phyloP scores from a whole-genome alignment of 2,329 filamentous ascomycete species.

The Diplocarpon mali region DNA sequence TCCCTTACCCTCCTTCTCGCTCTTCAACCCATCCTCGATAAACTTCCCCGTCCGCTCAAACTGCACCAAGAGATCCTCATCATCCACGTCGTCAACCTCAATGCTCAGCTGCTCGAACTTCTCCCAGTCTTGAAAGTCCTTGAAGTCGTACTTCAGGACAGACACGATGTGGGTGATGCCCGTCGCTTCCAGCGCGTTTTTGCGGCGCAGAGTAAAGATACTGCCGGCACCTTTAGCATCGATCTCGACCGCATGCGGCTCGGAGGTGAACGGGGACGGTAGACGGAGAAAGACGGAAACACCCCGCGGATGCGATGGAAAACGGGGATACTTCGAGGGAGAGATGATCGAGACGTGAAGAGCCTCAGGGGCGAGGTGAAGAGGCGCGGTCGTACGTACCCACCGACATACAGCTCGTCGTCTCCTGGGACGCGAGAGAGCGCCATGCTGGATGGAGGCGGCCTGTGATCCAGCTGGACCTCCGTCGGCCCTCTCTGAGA shows the following conservation, averaged over 20 bases:
- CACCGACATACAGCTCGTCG: conserved; percentile 66
- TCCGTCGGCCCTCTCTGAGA: no score
- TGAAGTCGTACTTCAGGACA: conserved; percentile 53
- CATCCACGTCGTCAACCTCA: conserved; percentile 82
- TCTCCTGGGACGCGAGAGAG: conserved; percentile 58
- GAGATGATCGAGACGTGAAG: no score
- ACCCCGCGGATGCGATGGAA: no score
- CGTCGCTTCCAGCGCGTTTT: conserved; percentile 55
- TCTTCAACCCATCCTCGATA: conserved; percentile 63
- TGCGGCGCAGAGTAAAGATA: conserved; percentile 66
- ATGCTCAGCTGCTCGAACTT: conserved; percentile 65
- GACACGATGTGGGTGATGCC: conserved; percentile 89
- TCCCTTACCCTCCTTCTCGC: conserved; percentile 37
- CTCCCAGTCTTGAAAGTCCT: conserved; percentile 43
- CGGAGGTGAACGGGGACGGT: no score
- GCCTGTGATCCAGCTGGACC: conserved; percentile 5
- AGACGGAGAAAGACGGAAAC: no score
- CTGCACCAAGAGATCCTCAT: conserved; percentile 75
- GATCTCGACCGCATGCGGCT: no score
- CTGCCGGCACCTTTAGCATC: conserved; percentile 33
- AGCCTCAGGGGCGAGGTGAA: no score
- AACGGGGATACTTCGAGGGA: no score
- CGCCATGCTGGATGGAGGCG: conserved; percentile 34
- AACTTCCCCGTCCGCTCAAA: conserved; percentile 71
- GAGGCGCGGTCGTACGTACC: conserved; percentile 39